These are phyloP conservation scores for Radiomyces spectabilis DNA, from an alignment of 192 early-diverging fungal species.

Conservation along the genomic window DNA sequence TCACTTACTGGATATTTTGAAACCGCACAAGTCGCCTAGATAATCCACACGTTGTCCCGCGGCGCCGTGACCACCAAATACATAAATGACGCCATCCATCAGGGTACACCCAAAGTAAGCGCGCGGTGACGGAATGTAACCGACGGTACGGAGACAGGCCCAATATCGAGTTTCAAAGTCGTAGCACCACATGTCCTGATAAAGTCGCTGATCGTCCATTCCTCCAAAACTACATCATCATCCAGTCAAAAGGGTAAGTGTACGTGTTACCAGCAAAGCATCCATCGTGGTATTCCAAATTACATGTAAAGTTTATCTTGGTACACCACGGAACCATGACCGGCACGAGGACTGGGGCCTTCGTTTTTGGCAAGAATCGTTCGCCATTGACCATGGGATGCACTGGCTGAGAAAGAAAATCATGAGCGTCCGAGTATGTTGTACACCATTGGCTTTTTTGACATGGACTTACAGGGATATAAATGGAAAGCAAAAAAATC, in stretches of 20 bases:
- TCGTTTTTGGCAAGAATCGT: background rate
- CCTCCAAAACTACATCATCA: constrained; percentile 42
- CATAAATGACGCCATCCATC: constrained; percentile 42
- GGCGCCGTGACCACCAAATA: constrained; percentile 42
- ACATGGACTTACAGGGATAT: background rate
- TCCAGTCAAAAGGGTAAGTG: background rate
- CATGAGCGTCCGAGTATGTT: background rate
- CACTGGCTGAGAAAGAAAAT: background rate
- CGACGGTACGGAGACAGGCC: constrained; percentile 29
- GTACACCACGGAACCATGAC: background rate
- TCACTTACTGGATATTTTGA: constrained; percentile 37
- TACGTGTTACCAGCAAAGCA: background rate
- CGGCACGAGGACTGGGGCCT: background rate
- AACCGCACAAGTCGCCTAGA: constrained; percentile 41
- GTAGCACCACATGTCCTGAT: constrained; percentile 53
- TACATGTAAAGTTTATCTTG: background rate
- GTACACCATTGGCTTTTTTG: too few species aligned
- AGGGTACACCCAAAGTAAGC: constrained; percentile 26
- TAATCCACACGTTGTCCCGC: constrained; percentile 36
- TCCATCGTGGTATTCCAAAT: background rate
- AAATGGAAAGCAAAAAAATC: background rate
- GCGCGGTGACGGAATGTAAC: constrained; percentile 37
- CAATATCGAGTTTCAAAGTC: constrained; percentile 33
- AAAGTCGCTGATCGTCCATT: constrained; percentile 34
- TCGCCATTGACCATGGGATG: background rate